Percentiles rank a stretch among this genome's conserved stretches.
Conservation (phyloP, 805 yeast species). For the Candida boidinii region DNA sequence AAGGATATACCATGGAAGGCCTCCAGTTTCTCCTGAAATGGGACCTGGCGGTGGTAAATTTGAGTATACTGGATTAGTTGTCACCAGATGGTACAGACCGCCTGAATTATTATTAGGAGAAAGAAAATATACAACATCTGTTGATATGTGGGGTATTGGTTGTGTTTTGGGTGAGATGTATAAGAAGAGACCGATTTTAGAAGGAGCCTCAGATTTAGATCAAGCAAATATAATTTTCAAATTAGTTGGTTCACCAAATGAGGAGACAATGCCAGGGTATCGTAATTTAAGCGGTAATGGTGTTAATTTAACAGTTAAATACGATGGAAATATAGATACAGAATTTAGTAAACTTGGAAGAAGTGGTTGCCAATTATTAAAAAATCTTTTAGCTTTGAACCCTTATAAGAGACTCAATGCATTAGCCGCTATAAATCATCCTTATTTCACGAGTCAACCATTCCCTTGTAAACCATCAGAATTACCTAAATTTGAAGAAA, state of each 20-base stretch:
- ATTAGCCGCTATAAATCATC: conserved; percentile 60
- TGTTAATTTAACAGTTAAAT: conserved; percentile 23
- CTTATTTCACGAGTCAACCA: conserved; percentile 63
- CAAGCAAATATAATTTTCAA: conserved; percentile 79
- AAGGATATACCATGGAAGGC: conserved; percentile 38
- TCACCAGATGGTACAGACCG: conserved; percentile 96
- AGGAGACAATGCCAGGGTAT: conserved; percentile 53
- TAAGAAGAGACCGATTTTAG: conserved; percentile 71
- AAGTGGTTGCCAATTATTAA: conserved; percentile 46
- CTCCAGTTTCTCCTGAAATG: conserved; percentile 14
- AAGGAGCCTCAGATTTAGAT: conserved; percentile 79
- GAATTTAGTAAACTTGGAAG: conserved; percentile 39
- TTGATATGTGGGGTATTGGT: conserved; percentile 97
- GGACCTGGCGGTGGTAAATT: conserved; percentile 47
- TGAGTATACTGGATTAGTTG: conserved; percentile 61
- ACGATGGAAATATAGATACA: conserved; percentile 34
- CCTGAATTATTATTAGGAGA: conserved; percentile 90
- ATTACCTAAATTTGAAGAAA: conserved; percentile 67
- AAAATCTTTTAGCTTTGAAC: conserved; percentile 57
- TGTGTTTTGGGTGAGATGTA: conserved; percentile 93
- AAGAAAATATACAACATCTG: conserved; percentile 81
- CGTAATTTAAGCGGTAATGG: conserved; percentile 48
- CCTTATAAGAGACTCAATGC: conserved; percentile 76
- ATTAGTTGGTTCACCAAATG: conserved; percentile 72
- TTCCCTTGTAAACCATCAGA: conserved; percentile 45